A percentile compares a stretch with the other conserved stretches of the same genome.
Evolutionary conservation across 2,329 filamentous ascomycete species (phyloP).

Genomic region (Aspergillus calidoustus): DNA sequence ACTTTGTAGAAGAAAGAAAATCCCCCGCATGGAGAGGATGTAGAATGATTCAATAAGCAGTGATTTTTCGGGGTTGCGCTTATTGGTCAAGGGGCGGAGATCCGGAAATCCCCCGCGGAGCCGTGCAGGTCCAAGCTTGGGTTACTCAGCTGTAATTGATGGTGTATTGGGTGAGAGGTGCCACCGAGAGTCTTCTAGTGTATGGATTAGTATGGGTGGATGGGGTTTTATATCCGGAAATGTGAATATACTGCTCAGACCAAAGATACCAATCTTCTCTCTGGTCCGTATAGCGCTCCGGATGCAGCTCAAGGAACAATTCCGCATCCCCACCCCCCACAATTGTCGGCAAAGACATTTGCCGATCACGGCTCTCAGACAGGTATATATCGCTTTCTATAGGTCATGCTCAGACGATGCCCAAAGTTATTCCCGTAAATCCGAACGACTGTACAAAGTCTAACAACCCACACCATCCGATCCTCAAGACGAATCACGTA

Average conservation of each 20-base stretch:
- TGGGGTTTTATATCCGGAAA: not conserved
- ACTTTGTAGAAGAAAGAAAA: not conserved
- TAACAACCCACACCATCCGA: not conserved
- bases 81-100: not conserved
- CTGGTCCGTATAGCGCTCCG: not conserved
- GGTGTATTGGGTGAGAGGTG: no score
- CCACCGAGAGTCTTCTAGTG: no score
- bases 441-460: not conserved
- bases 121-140: not conserved
- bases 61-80: not conserved
- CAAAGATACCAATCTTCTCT: not conserved
- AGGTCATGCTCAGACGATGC: not conserved
- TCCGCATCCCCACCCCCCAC: conserved; percentile 15
- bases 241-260: not conserved
- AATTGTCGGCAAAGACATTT: conserved; percentile 1
- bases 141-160: not conserved
- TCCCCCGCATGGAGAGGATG: conserved; percentile 10
- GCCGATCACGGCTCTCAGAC: not conserved
- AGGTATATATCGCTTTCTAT: not conserved
- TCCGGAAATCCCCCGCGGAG: conserved; percentile 10
- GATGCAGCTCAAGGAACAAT: conserved; percentile 1
- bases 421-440: not conserved
- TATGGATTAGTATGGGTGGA: not conserved
- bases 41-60: conserved; percentile 16
- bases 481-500: not conserved